Evolutionary conservation across 305 asterid species (phyloP).

Genomic region (Plantago rigida): DNA sequence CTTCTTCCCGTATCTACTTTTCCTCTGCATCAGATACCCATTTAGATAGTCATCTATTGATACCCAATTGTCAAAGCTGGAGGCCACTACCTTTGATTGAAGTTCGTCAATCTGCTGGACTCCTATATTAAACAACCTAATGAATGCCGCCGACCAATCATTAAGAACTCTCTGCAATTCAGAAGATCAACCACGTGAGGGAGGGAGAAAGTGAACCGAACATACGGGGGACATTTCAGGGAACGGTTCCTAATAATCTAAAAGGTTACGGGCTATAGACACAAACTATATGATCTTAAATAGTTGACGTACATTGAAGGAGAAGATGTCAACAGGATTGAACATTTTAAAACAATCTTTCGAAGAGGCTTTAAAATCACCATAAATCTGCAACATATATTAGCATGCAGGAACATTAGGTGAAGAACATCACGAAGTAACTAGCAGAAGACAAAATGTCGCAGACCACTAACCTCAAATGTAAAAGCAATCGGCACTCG

Average conservation of each 20-base stretch:
- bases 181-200: constrained; percentile 17
- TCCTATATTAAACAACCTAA: constrained; percentile 64
- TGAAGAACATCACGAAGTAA: constrained; percentile 15
- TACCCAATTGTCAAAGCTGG: constrained; percentile 55
- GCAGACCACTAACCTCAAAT: constrained; percentile 55
- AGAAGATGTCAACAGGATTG: constrained; percentile 71
- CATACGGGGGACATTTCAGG: neutral
- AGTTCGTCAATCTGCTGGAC: constrained; percentile 61
- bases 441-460: constrained; percentile 8
- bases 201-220: neutral
- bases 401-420: constrained; percentile 17
- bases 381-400: constrained; percentile 58
- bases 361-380: constrained; percentile 69
- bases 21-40: constrained; percentile 78
- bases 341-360: constrained; percentile 92
- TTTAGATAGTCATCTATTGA: constrained; percentile 83
- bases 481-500: constrained; percentile 96
- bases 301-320: constrained; percentile 58
- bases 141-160: constrained; percentile 83
- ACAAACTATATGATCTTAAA: neutral
- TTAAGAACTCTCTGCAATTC: constrained; percentile 71
- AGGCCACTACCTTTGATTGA: constrained; percentile 39
- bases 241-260: too few species aligned
- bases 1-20: constrained; percentile 72
- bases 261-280: too few species aligned